Conservation (phyloP, 2,329 filamentous ascomycete species). For the Aspergillus aculeatus region DNA sequence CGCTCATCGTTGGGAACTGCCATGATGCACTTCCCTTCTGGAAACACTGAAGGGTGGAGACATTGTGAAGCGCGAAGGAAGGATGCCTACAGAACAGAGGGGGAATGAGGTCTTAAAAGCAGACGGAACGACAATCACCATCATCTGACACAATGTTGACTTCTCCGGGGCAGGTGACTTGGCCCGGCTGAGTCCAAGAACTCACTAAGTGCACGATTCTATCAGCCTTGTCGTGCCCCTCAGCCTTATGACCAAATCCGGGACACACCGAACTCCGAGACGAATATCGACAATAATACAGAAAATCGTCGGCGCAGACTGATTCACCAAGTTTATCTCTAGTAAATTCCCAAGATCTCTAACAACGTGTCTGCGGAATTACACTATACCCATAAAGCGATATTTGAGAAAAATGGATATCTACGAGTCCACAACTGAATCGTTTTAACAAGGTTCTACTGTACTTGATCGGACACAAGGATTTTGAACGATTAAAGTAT, state of each 20-base stretch:
- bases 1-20: background rate
- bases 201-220: too few relatives aligned
- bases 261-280: background rate
- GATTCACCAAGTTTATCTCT: too few relatives aligned
- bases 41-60: background rate
- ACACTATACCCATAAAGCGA: too few relatives aligned
- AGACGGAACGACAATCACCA: background rate
- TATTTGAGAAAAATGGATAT: too few relatives aligned
- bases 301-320: too few relatives aligned
- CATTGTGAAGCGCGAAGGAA: background rate
- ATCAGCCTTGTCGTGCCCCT: background rate
- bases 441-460: too few relatives aligned
- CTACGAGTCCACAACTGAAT: too few relatives aligned
- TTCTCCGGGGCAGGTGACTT: conserved; percentile 5
- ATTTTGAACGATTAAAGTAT: conserved; percentile 16
- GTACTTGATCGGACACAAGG: background rate
- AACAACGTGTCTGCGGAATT: too few relatives aligned
- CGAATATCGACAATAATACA: too few relatives aligned
- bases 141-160: conserved; percentile 7
- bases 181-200: background rate
- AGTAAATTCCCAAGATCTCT: too few relatives aligned
- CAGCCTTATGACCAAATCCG: background rate
- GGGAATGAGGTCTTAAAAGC: background rate
- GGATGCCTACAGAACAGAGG: background rate
- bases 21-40: conserved; percentile 7